Conservation (phyloP, 2,329 filamentous ascomycete genomes). For the Ramularia collo-cygni region DNA sequence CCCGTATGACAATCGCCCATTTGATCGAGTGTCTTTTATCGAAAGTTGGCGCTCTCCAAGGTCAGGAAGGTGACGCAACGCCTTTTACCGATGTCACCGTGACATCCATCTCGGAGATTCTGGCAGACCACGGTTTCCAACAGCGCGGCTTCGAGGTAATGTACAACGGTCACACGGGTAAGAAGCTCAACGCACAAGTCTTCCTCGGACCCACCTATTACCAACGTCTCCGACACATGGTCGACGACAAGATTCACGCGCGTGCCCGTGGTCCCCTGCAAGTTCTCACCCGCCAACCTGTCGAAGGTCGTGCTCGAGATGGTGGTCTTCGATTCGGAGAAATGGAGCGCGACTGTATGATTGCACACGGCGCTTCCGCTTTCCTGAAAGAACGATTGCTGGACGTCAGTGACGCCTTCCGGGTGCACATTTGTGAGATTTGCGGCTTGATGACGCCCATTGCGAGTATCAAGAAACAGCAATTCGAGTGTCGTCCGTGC, state of each 20-base stretch:
- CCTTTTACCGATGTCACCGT: conserved; percentile 98
- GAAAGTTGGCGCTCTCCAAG: conserved; percentile 89
- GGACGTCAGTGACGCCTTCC: conserved; percentile 95
- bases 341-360: conserved; percentile 99
- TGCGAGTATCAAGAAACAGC: conserved; percentile 92
- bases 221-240: conserved; percentile 97
- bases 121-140: conserved; percentile 88
- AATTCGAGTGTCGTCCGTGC: conserved; percentile 94
- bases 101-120: conserved; percentile 78
- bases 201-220: conserved; percentile 99
- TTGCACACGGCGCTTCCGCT: conserved; percentile 93
- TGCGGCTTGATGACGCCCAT: conserved; percentile 98
- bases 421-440: conserved; percentile 97
- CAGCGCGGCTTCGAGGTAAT: conserved; percentile 96
- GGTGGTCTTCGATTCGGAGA: conserved; percentile 99
- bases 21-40: conserved; percentile 98
- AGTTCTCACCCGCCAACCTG: conserved; percentile 93
- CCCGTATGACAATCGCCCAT: conserved; percentile 99
- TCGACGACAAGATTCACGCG: conserved; percentile 99
- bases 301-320: conserved; percentile 95
- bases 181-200: conserved; percentile 86
- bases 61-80: conserved; percentile 93
- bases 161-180: conserved; percentile 97
- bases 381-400: conserved; percentile 98
- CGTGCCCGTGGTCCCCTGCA: conserved; percentile 92